Base-by-base conservation (phyloP, 2,329 filamentous ascomycete genomes). In the Chaetomiaceae sp. region DNA sequence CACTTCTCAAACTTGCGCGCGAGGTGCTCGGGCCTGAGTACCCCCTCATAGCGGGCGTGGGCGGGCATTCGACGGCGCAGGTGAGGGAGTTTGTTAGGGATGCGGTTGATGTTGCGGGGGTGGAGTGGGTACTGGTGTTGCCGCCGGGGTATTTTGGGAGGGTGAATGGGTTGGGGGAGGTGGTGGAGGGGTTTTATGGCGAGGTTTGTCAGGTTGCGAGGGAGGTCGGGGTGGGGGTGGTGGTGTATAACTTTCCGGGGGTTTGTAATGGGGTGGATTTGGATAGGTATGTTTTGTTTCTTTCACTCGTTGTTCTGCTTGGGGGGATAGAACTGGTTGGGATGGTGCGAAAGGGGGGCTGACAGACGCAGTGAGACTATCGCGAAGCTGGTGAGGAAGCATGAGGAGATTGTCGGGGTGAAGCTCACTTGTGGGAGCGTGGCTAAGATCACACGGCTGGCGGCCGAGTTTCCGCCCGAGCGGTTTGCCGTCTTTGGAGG, bases 401-500 rank as follows among this genome's bases (percentile, higher is more conserved):
- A 75, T 56, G 68, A 70, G 20, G 83, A 82, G 54, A 76, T 86
- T 39, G 82, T 85, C 19, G 83, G 82, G 25, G 80, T 84, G 17
- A 86, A 86, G 65, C 71, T 87, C 56, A 87, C 83, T 12, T 87
- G 83, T 68, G 83, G 85, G n/a, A 84, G 82, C 60, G 87, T 88
- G 29, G 86, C 83, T 54, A 89, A 89, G 69, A 78, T 89, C 45
- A 81, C 82, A 4, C 75, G 86, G 8, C 75, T 90, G 4, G 65
- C 69, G 6, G 74, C 72, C 15, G 66, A 72, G 56, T 70, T 87
- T 54, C 67, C 75, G 0, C 68, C 77, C 0, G 73, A 79, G 2
- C 67, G 75, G 11, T 91, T 91, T 64, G 80, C 84, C 1, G 80
- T 83, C 0, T 89, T 82, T 62, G 86, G 85, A 1, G 88, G 88